Evolutionary conservation across 805 yeast genomes (phyloP), one percentile per base, ranked within the genome.

Genomic region (Candida ulmi): DNA sequence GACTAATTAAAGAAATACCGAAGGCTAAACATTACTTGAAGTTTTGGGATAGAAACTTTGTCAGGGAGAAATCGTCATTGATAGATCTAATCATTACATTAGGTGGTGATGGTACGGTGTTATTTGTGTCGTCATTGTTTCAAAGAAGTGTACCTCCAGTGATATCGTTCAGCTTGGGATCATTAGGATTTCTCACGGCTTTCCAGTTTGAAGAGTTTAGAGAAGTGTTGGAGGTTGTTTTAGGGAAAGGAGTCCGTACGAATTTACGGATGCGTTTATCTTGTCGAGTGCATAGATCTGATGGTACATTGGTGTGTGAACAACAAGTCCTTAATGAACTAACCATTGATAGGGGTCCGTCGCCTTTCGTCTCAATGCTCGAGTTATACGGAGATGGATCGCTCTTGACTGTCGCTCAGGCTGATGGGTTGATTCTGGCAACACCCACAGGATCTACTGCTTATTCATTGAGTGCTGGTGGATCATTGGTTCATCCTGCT

Each of bases 391-490:
- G 96, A 3, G 93, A 91, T 60, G 88, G 84, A 19, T 78, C 86
- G 11, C 65, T 88, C 25, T 66, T 90, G 40, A 90, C 98, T 0
- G 83, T 86, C 18, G 93, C 95, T 1, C 96, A 88, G 60, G 96
- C 96, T 1, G 97, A 90, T 62, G 97, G 97, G 0, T 66, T 90
- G 15, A 90, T 91, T 40, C 72, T 90, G 26, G 95, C 96, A 1
- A 88, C 97, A 0, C 97, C 97, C 4, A 88, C 97, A 0, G 97
- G 97, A 0, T 88, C 96, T 2, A 91, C 98, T 0, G 98, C 98
- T 0, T 91, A 91, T 60, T 88, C 96, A 1, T 68, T 91, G 36
- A 83, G 95, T 33, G 97, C 98, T 0, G 97, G 97, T 12, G 98
- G 98, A 1, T 83, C 96, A 0, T 71, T 91, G 36, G 95, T 91